Evolutionary conservation across 805 yeast genomes (phyloP), one percentile per base, ranked within the genome.

Genomic region (Starmerella vitae): DNA sequence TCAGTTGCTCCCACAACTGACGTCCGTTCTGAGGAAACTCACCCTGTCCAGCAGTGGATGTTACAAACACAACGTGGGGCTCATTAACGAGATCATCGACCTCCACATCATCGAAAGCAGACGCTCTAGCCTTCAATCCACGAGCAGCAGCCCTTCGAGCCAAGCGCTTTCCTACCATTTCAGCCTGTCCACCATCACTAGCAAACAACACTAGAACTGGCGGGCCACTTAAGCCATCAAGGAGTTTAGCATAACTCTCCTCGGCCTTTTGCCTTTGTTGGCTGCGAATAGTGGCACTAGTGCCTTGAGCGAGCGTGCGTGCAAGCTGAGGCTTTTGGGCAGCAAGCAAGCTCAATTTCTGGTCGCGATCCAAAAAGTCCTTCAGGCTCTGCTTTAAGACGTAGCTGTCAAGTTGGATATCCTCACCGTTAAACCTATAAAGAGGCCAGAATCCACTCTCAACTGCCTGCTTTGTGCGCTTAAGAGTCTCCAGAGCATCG

Each of bases 391-490:
- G 74, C 58, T 76, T 76, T 54, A 88, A 73, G 39, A 75, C 75
- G 13, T 86, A 74, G 4, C 96, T 85, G 59, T 88, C 96, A 39
- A 88, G 68, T 52, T 74, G 74, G 69, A 88, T 88, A n/a, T 74
- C 71, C 17, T 17, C 14, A 17, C 30, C 30, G 34, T 66, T 70
- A 63, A 70, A 88, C 57, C 95, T 70, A 64, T 86, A 88, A 45
- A 88, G 68, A 34, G 97, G 97, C 93, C 96, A 85, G 64, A 79
- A 78, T n/a, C 97, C 97, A 25, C 85, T 66, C 53, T 83, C 95
- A 33, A 88, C 93, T 18, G 94, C 88, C 46, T 63, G 65, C 60
- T 88, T 88, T 25, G 96, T 86, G 57, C 82, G 91, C 57, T 80
- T 77, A 52, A 88, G 67, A 33, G 86, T 74, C 20, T 75, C 71